Base-by-base conservation (phyloP, 1,284 basidiomycete genomes). In the Dichomitus squalens region DNA sequence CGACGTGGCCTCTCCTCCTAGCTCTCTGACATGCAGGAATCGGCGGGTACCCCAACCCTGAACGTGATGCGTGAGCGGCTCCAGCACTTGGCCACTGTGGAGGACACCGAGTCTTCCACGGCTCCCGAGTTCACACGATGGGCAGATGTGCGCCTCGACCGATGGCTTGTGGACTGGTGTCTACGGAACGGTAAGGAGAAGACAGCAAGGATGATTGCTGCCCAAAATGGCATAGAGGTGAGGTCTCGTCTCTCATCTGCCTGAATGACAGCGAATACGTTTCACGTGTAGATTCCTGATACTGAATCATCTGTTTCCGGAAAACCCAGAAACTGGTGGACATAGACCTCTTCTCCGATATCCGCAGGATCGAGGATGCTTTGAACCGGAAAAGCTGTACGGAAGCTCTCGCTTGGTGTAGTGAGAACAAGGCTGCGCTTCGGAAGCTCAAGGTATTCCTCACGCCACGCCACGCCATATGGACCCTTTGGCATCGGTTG, bases 81-180 rank as follows among this genome's bases (percentile, higher is more conserved):
- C 20, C 77, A 88, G 59, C 88, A 93, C 70, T 77, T 94, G 33
- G 78, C 82, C 20, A 68, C 75, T 18, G 69, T 92, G 1, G 89
- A 93, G 66, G 72, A 73, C 23, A 68, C 87, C 53, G 77, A 82
- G 55, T 76, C 70, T 52, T 72, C 79, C 8, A 80, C 73, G 53
- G 78, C 80, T 53, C 78, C 83, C 7, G 85, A 87, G 56, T 91
- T 87, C 71, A 77, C 79, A 16, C 77, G 84, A 44, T 96, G 93
- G 93, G 84, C 87, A 16, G 86, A 91, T 63, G 86, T 81, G 38
- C 79, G 95, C 29, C 76, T 98, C 8, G 90, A 96, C 68, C 77
- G 96, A 59, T 97, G 96, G 87, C 78, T 99, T 27, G 88, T 95
- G 1, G 96, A 99, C 72, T 96, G 95, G 87, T 84, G 92, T 44